Conservation (phyloP, 148 eudicot genomes). For the Cornus kousa region DNA sequence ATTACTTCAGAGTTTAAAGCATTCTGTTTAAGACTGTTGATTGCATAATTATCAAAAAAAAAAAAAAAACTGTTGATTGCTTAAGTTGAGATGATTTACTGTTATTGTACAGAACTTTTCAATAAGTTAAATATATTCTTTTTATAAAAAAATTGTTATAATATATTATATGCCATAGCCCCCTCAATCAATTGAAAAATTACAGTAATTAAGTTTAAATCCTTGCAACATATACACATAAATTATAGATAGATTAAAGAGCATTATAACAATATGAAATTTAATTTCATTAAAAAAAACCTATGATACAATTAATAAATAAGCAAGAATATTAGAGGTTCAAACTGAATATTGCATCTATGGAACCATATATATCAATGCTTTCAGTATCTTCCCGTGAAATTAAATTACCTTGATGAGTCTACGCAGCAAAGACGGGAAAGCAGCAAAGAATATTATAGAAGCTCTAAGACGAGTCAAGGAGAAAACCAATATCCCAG, state of each 20-base stretch:
- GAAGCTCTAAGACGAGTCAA: slow-evolving; percentile 72
- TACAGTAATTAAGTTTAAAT: neutral
- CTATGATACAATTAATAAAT: neutral
- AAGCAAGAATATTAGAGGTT: neutral
- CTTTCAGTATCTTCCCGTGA: slow-evolving; percentile 5
- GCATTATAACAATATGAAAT: neutral
- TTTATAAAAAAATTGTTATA: too few species aligned
- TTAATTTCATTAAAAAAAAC: neutral
- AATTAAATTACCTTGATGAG: slow-evolving; percentile 62
- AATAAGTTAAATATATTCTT: neutral
- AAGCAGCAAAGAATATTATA: slow-evolving; percentile 67
- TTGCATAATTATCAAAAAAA: too few species aligned
- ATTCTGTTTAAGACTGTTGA: neutral
- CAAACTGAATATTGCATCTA: neutral
- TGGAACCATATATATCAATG: neutral
- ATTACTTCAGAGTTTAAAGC: neutral
- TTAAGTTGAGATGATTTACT: neutral
- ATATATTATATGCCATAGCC: too few species aligned
- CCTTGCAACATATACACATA: neutral
- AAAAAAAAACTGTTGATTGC: neutral
- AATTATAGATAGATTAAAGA: neutral
- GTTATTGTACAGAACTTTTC: neutral
- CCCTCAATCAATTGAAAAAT: neutral
- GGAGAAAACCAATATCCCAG: slow-evolving; percentile 61
- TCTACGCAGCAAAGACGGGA: slow-evolving; percentile 59